A percentile compares a stretch with the other conserved stretches of the same genome.
Evolutionary conservation across 768 basidiomycete genomes (phyloP).

Genomic region (Candolleomyces aberdarensis): DNA sequence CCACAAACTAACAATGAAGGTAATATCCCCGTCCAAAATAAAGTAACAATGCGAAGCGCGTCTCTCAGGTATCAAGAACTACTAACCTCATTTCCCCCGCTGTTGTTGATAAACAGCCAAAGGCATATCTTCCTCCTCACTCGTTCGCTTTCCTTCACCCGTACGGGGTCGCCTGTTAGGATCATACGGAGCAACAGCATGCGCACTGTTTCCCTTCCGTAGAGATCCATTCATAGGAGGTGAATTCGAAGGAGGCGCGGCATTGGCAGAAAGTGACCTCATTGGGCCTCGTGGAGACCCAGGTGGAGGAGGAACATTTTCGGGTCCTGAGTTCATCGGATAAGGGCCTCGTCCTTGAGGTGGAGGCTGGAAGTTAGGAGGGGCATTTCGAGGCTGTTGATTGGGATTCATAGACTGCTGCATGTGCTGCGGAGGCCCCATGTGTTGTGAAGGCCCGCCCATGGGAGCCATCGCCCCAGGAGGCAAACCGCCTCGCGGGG

Average conservation of each 20-base stretch:
- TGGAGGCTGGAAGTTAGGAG: conserved; percentile 28
- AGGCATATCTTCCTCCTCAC: conserved; percentile 79
- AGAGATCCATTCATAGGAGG: conserved; percentile 47
- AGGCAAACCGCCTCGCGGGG: conserved; percentile 42
- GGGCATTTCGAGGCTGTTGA: conserved; percentile 18
- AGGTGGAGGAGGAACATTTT: conserved; percentile 22
- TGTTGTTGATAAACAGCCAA: conserved; percentile 79
- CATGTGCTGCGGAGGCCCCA: conserved; percentile 13
- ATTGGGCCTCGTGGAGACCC: conserved; percentile 40
- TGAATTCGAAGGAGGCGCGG: conserved; percentile 25
- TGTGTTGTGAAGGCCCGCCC: conserved; percentile 30
- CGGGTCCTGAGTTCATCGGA: conserved; percentile 27
- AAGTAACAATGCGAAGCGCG: not conserved
- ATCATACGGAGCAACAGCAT: conserved; percentile 48
- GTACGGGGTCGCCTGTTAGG: conserved; percentile 31
- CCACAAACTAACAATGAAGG: not conserved
- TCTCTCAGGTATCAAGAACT: conserved; percentile 2
- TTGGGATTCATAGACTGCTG: not conserved
- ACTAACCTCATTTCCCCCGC: conserved; percentile 45
- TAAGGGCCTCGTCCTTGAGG: conserved; percentile 25
- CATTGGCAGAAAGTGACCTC: conserved; percentile 75
- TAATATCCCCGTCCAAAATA: not conserved
- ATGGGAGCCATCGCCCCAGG: conserved; percentile 64
- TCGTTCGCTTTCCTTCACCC: conserved; percentile 21
- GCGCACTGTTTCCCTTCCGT: conserved; percentile 66